These are phyloP conservation scores for Wickerhamomyces xylosicus DNA, from an alignment of 805 yeast species.

Conservation along the genomic window DNA sequence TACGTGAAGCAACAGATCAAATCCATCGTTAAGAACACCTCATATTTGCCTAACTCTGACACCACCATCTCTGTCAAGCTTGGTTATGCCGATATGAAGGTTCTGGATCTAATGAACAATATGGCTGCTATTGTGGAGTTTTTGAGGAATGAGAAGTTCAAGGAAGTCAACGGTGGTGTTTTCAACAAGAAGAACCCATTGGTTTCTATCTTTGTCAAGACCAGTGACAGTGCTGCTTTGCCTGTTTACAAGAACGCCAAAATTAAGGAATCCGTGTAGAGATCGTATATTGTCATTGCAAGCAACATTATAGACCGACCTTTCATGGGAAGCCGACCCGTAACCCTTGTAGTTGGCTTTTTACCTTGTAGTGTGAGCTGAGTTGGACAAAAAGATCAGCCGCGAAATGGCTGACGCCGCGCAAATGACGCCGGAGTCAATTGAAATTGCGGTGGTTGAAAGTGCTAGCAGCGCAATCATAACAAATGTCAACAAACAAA, in stretches of 20 bases:
- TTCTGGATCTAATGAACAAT: slow-evolving; percentile 37
- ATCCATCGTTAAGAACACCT: slow-evolving; percentile 53
- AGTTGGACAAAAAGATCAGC: too few species aligned
- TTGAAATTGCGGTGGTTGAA: too few species aligned
- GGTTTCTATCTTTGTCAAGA: slow-evolving; percentile 47
- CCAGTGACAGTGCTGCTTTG: slow-evolving; percentile 55
- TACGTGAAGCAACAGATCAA: slow-evolving; percentile 56
- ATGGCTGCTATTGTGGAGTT: slow-evolving; percentile 39
- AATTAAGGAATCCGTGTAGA: not conserved
- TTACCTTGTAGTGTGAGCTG: too few species aligned
- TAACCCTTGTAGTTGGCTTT: too few species aligned
- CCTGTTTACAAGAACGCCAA: slow-evolving; percentile 31
- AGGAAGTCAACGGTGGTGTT: slow-evolving; percentile 45
- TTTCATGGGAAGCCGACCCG: too few species aligned
- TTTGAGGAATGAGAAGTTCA: slow-evolving; percentile 32
- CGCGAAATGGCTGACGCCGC: too few species aligned
- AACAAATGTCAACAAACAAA: too few species aligned
- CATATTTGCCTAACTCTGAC: slow-evolving; percentile 52
- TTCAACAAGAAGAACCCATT: slow-evolving; percentile 35
- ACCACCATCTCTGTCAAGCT: slow-evolving; percentile 48
- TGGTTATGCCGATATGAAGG: slow-evolving; percentile 42
- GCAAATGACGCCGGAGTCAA: too few species aligned
- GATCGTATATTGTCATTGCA: too few species aligned
- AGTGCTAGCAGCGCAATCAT: too few species aligned
- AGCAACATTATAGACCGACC: too few species aligned